Base-by-base conservation (phyloP, 2,329 filamentous ascomycete genomes). In the Leptographium wingfieldii region DNA sequence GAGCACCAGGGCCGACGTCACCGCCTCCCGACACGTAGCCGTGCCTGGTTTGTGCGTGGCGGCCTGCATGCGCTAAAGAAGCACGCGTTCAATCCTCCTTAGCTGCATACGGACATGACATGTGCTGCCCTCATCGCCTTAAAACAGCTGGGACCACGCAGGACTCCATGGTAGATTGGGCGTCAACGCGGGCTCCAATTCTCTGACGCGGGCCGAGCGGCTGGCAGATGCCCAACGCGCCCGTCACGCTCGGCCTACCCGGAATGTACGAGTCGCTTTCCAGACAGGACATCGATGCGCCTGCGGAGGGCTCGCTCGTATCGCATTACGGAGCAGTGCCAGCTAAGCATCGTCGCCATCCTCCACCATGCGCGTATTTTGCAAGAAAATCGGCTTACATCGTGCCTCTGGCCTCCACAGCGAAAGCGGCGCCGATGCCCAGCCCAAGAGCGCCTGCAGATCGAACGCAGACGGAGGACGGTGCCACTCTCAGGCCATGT, bases 21-120 rank as follows among this genome's bases (percentile, higher is more conserved):
- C 60, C 58, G 62, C 59, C 58, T 61, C 33, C 35, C 48, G 56
- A 56, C 35, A 56, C 53, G 46, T 54, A 52, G 58, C 57, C 48
- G 54, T 56, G 54, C 10, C 40, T 55, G 16, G 35, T 51, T 51
- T 54, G 59, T 57, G 55, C 35, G 56, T 33, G 55, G 22, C n/a
- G 31, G 46, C 46, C n/a, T 57, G 56, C 48, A 40, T 48, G 27
- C 48, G 22, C 35, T 56, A 56, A 56, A 48, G 38, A 22, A 35
- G 55, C 53, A 56, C 55, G 38, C 35, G 55, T 38, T 43, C 27
- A 40, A 22, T 31, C 27, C 51, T 5, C 38, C 35, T 43, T 55
- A 40, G 33, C 35, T 43, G 54, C 54, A 40, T 56, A 14, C 10
- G 55, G 16, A 22, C 22, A 25, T 5, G n/a, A 35, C 38, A 40